Conservation (phyloP, 176 grass and related monocot species). For the Carex myosuroides region DNA sequence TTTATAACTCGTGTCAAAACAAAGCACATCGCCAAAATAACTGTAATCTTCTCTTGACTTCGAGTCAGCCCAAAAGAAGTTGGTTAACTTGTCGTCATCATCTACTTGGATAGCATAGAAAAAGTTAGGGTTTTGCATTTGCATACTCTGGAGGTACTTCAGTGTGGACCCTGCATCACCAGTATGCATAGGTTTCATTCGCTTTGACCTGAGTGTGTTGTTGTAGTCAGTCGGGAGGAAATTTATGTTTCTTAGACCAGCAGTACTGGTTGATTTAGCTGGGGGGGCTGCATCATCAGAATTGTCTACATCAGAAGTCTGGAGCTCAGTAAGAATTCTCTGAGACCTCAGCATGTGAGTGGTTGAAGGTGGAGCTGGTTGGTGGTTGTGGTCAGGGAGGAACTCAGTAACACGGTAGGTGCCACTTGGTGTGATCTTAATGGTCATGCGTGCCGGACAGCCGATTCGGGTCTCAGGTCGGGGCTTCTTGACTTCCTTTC, state of each 20-base stretch:
- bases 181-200: constrained; percentile 77
- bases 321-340: constrained; percentile 65
- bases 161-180: constrained; percentile 68
- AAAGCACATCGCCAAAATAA: constrained; percentile 68
- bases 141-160: constrained; percentile 83
- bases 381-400: constrained; percentile 73
- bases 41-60: constrained; percentile 71
- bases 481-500: constrained; percentile 79
- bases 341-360: constrained; percentile 92
- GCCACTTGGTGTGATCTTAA: constrained; percentile 64
- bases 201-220: constrained; percentile 52
- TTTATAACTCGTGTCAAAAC: constrained; percentile 77
- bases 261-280: constrained; percentile 37
- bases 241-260: constrained; percentile 31
- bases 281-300: constrained; percentile 64
- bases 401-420: constrained; percentile 74
- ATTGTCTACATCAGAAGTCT: constrained; percentile 55
- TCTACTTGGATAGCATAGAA: constrained; percentile 82
- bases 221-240: constrained; percentile 65
- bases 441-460: constrained; percentile 67
- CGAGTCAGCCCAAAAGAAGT: constrained; percentile 80
- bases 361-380: constrained; percentile 82
- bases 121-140: constrained; percentile 57
- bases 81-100: constrained; percentile 82
- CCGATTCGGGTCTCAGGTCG: constrained; percentile 80